Evolutionary conservation across 257 asterid genomes (phyloP).

Genomic region (Lavandula angustifolia): DNA sequence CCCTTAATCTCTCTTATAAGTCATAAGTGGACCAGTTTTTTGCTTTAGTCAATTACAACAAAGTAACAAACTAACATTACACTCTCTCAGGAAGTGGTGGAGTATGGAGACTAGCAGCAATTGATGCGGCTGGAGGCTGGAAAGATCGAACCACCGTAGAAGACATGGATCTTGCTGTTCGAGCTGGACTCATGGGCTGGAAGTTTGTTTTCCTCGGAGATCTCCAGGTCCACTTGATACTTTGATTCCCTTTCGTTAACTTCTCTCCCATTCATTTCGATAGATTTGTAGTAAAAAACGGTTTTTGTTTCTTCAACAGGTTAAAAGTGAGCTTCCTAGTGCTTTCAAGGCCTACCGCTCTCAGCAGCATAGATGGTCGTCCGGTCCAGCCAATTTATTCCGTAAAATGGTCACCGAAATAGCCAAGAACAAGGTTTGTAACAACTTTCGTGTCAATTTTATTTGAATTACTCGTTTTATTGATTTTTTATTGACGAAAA

Average conservation of each 20-base stretch:
- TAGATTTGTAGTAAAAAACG: neutral
- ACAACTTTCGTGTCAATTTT: no score
- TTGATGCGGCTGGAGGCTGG: slow-evolving; percentile 53
- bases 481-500: no score
- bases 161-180: slow-evolving; percentile 57
- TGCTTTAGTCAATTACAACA: neutral
- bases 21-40: no score
- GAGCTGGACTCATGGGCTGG: slow-evolving; percentile 56
- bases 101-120: slow-evolving; percentile 49
- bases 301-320: slow-evolving; percentile 38
- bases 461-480: no score
- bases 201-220: slow-evolving; percentile 47
- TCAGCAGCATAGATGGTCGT: slow-evolving; percentile 83
- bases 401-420: slow-evolving; percentile 59
- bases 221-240: slow-evolving; percentile 26
- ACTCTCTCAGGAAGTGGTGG: slow-evolving; percentile 50
- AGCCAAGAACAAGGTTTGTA: slow-evolving; percentile 56
- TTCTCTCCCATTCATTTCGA: neutral
- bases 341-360: slow-evolving; percentile 64
- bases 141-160: slow-evolving; percentile 53
- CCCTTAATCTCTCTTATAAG: no score
- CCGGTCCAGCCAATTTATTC: slow-evolving; percentile 83
- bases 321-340: slow-evolving; percentile 77
- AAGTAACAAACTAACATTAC: neutral
- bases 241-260: neutral